phyloP scores from a whole-genome alignment of 1,284 basidiomycete genomes.

The Naganishia albida region DNA sequence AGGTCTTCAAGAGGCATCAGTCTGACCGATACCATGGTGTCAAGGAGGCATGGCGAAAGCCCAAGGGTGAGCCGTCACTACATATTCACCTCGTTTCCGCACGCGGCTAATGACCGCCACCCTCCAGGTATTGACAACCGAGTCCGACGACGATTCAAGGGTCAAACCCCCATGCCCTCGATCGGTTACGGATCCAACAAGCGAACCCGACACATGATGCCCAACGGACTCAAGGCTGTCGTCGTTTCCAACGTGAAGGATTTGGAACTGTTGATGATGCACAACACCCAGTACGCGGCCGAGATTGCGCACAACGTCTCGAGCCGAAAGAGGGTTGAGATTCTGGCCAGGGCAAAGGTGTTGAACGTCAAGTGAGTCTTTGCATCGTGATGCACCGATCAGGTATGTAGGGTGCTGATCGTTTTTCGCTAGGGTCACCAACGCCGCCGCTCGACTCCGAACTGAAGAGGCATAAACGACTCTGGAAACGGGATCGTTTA shows the following conservation, averaged over 20 bases:
- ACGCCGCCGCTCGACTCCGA: constrained; percentile 90
- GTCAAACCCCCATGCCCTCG: constrained; percentile 92
- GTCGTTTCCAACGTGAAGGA: constrained; percentile 88
- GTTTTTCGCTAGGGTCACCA: constrained; percentile 73
- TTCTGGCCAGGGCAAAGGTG: constrained; percentile 86
- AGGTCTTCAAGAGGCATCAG: constrained; percentile 96
- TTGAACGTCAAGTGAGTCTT: constrained; percentile 69
- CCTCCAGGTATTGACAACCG: constrained; percentile 82
- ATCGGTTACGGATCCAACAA: constrained; percentile 61
- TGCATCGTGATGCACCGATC: background rate
- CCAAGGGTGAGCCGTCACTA: constrained; percentile 61
- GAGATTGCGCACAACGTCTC: constrained; percentile 97
- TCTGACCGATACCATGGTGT: constrained; percentile 93
- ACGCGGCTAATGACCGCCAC: background rate
- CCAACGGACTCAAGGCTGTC: constrained; percentile 92
- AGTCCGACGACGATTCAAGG: constrained; percentile 88
- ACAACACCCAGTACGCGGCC: constrained; percentile 95
- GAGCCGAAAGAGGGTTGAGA: constrained; percentile 91
- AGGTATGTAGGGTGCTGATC: background rate
- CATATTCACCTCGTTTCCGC: no score
- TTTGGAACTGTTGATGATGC: constrained; percentile 92
- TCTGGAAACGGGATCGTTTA: constrained; percentile 5
- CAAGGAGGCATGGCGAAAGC: constrained; percentile 97
- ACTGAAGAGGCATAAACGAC: constrained; percentile 74
- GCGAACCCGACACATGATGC: constrained; percentile 87